phyloP scores from a whole-genome alignment of 176 grass and related monocot species.

The Paspalum notatum region DNA sequence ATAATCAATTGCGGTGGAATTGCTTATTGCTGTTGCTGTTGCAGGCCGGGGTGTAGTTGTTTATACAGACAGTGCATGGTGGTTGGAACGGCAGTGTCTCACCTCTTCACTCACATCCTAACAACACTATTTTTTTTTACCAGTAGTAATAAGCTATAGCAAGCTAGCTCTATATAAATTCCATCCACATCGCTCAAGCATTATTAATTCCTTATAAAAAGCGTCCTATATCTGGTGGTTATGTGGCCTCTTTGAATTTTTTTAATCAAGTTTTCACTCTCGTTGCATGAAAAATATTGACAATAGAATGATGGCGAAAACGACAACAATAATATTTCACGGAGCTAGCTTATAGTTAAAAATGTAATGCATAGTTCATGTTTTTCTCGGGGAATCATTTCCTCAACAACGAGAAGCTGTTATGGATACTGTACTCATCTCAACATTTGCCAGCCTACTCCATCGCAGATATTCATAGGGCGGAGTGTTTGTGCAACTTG shows the following conservation, averaged over 20 bases:
- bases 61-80: constrained; percentile 5
- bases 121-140: background rate
- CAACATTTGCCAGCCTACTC: too few species aligned
- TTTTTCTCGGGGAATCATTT: too few species aligned
- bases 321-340: background rate
- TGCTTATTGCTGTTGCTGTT: background rate
- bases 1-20: constrained; percentile 38
- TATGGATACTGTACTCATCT: too few species aligned
- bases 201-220: background rate
- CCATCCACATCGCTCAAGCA: background rate
- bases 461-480: too few species aligned
- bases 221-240: constrained; percentile 23
- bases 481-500: too few species aligned
- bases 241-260: background rate
- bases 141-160: background rate
- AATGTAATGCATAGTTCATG: too few species aligned
- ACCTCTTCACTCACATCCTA: constrained; percentile 5
- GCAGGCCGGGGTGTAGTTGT: background rate
- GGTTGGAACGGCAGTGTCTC: constrained; percentile 38
- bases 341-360: too few species aligned
- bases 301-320: background rate
- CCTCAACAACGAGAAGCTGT: too few species aligned
- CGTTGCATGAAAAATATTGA: background rate
- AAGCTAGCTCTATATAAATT: background rate
- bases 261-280: background rate